Base-by-base conservation (phyloP, 2,329 filamentous ascomycete species). In the Pseudomassariella vexata region DNA sequence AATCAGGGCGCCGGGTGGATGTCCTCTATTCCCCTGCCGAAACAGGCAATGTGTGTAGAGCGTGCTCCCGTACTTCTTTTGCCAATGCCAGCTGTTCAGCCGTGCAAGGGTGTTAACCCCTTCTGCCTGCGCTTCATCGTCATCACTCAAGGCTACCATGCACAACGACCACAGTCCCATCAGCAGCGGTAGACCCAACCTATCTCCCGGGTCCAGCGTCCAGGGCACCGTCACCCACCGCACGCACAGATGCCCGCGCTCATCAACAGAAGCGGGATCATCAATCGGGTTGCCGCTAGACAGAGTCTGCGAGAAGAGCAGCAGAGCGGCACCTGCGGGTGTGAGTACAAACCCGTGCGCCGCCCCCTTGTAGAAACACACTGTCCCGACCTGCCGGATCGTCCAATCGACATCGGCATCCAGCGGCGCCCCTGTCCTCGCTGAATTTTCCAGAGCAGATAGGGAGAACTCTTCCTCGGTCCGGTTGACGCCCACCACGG, bases 101-200 rank as follows among this genome's bases (percentile, higher is more conserved):
- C 12, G 8, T 8, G 7, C n/a, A n/a, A n/a, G n/a, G n/a, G n/a
- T n/a, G n/a, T n/a, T n/a, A n/a, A n/a, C n/a, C n/a, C n/a, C n/a
- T n/a, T n/a, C n/a, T n/a, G n/a, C n/a, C n/a, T n/a, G n/a, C n/a
- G n/a, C n/a, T n/a, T n/a, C n/a, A 7, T 8, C 24, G 12, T 26
- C 12, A 14, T 26, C 24, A 26, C 24, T 9, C 24, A 9, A 26
- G 10, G 8, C 30, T 24, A 32, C 6, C 15, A 25, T 24, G 18
- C 30, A 25, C 3, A 32, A 10, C 14, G 30, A 9, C 30, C 30
- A 32, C 2, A 32, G 16, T n/a, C 21, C 21, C 30, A 32, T 32
- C 10, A 21, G 9, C n/a, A 25, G 8, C 2, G 30, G 30, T 11
- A 26, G 9, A n/a, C 14, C n/a, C 9, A n/a, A 14, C 3, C 18